Base-by-base conservation (phyloP, 2,329 filamentous ascomycete genomes). In the Trichoderma harzianum region DNA sequence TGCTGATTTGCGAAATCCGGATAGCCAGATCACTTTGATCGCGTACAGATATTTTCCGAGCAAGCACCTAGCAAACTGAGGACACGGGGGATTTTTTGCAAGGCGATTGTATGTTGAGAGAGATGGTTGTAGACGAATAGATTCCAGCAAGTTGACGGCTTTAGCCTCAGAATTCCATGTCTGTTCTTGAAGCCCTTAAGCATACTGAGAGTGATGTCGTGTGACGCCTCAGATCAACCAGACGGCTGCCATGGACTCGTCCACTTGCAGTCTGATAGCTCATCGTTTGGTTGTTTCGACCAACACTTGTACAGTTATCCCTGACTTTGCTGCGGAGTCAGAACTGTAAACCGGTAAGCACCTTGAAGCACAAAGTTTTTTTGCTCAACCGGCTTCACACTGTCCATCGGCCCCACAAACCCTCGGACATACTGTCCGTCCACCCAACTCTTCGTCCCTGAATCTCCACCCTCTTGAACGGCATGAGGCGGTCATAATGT, bases 1-100 rank as follows among this genome's bases (percentile, higher is more conserved):
- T 63, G 64, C 69, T 16, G 78, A 81, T 68, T 26, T 70, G 12
- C 70, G 72, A n/a, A 75, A 75, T 53, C 6, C 24, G 53, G 69
- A 64, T 10, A 30, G 0, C 2, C 16, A 32, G 6, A 43, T 64
- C 14, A 32, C 26, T 5, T 24, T 64, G 26, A 7, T 47, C 12
- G 61, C 36, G n/a, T 64, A 21, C n/a, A 47, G 39, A 14, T 64
- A 51, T 14, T 64, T 51, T 32, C 26, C 39, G 4, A 51, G 10
- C 36, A 51, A 47, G 36, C 18, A 64, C 8, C 12, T 62, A 14
- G 14, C 60, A 14, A 62, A 62, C 21, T 62, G 34, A 39, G 7
- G 0, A 3, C 1, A 36, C 3, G 4, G 21, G 24, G 2, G 3
- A 21, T 5, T 2, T 7, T 34, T 3, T 0, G 0, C 1, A 21